Evolutionary conservation across 2,329 filamentous ascomycete genomes (phyloP).

Genomic region (Gremmenia infestans): DNA sequence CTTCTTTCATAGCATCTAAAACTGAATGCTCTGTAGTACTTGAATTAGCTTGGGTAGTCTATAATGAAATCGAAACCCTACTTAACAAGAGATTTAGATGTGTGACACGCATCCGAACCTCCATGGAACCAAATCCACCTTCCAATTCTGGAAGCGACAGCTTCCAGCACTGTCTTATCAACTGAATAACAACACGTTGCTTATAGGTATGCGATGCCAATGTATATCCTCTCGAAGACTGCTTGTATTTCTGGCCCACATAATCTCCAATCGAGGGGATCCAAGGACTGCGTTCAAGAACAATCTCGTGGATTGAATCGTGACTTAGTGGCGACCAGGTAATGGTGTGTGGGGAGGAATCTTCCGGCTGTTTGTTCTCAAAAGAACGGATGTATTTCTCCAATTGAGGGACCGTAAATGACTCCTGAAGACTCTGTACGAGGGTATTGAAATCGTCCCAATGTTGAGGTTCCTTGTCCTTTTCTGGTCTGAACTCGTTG

Average conservation of each 20-base stretch:
- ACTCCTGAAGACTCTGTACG: constrained; percentile 21
- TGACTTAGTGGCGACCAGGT: background rate
- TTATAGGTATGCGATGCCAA: constrained; percentile 26
- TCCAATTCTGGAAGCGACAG: constrained; percentile 26
- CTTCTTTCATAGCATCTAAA: constrained; percentile 21
- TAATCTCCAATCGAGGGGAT: constrained; percentile 22
- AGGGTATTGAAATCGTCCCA: constrained; percentile 27
- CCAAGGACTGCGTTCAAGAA: constrained; percentile 25
- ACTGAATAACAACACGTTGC: constrained; percentile 21
- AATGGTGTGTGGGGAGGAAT: background rate
- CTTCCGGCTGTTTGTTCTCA: background rate
- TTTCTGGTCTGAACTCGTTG: constrained; percentile 22
- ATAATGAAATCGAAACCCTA: constrained; percentile 14
- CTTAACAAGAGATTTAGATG: constrained; percentile 28
- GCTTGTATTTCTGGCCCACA: constrained; percentile 20
- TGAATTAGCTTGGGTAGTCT: background rate
- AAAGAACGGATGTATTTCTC: constrained; percentile 24
- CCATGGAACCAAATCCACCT: constrained; percentile 28
- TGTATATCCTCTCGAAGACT: constrained; percentile 24
- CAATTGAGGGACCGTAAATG: constrained; percentile 29
- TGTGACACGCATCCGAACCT: constrained; percentile 21
- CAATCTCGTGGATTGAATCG: background rate
- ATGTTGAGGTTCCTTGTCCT: constrained; percentile 10
- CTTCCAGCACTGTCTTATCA: constrained; percentile 30
- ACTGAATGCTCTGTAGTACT: constrained; percentile 4